Conservation (phyloP, 148 eudicot species). For the Fallopia convolvulus region DNA sequence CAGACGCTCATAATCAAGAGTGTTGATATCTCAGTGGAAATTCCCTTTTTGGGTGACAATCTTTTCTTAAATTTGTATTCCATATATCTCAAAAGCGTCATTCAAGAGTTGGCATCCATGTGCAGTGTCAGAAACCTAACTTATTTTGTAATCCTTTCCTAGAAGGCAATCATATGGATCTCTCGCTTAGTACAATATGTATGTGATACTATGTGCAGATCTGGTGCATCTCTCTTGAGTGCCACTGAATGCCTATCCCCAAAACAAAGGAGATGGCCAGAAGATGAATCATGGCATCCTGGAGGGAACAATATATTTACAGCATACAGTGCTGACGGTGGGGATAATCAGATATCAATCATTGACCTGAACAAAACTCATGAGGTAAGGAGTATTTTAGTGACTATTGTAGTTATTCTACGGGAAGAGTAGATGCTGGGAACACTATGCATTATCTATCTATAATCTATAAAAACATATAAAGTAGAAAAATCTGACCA, state of each 20-base stretch:
- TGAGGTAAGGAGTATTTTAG: conserved; percentile 28
- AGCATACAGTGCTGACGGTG: conserved; percentile 83
- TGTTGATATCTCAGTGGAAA: neutral
- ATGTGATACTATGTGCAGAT: conserved; percentile 37
- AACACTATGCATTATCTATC: neutral
- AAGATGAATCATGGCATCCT: conserved; percentile 99
- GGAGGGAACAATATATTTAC: conserved; percentile 56
- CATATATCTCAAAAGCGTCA: neutral
- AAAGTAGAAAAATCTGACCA: no score
- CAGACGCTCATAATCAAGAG: neutral
- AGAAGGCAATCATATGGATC: neutral
- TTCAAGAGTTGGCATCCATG: neutral
- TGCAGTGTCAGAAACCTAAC: neutral
- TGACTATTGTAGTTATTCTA: neutral
- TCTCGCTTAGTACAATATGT: neutral
- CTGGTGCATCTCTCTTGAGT: conserved; percentile 67
- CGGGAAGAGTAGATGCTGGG: neutral
- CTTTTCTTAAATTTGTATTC: neutral
- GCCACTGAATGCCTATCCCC: conserved; percentile 58
- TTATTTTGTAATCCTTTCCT: neutral
- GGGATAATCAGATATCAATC: conserved; percentile 84
- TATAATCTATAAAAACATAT: no score
- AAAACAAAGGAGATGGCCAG: conserved; percentile 95
- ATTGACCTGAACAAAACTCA: conserved; percentile 64
- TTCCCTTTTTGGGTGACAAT: neutral